phyloP scores from a whole-genome alignment of 1,284 basidiomycete species.

The Tilletia caries region DNA sequence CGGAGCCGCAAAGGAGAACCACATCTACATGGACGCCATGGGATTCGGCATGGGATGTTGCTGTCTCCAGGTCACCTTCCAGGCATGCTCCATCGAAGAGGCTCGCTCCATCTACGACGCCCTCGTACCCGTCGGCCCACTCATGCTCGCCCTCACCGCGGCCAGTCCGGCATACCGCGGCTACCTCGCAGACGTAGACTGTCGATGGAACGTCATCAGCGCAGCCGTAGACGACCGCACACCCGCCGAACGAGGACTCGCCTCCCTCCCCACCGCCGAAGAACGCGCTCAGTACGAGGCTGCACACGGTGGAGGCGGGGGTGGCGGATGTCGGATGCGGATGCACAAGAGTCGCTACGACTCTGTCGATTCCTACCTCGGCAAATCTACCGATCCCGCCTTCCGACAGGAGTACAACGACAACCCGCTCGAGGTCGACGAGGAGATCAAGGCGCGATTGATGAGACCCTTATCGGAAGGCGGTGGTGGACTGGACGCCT shows the following conservation, averaged over 20 bases:
- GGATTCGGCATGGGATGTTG: conserved; percentile 99
- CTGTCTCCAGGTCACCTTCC: conserved; percentile 96
- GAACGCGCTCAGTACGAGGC: conserved; percentile 5
- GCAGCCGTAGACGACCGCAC: conserved; percentile 96
- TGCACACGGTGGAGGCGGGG: conserved; percentile 11
- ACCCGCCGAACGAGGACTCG: conserved; percentile 83
- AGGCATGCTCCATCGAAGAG: conserved; percentile 87
- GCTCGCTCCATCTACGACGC: conserved; percentile 91
- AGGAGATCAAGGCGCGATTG: conserved; percentile 61
- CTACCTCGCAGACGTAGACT: conserved; percentile 92
- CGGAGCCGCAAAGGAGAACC: conserved; percentile 79
- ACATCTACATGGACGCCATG: conserved; percentile 99
- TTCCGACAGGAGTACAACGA: conserved; percentile 94
- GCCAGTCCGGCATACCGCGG: conserved; percentile 92
- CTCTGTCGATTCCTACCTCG: conserved; percentile 90
- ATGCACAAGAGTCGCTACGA: conserved; percentile 97
- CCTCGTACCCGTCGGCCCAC: conserved; percentile 85
- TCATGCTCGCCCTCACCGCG: conserved; percentile 92
- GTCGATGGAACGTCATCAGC: conserved; percentile 96
- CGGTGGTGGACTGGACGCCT: conserved; percentile 69
- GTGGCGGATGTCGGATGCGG: conserved; percentile 67
- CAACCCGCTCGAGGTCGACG: conserved; percentile 74
- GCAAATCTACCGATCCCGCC: conserved; percentile 66
- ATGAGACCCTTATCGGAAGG: conserved; percentile 24
- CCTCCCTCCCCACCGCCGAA: conserved; percentile 17